Percentiles rank a stretch among this genome's conserved stretches.
Conservation (phyloP, 176 grass and related monocot genomes). For the Phragmites australis region DNA sequence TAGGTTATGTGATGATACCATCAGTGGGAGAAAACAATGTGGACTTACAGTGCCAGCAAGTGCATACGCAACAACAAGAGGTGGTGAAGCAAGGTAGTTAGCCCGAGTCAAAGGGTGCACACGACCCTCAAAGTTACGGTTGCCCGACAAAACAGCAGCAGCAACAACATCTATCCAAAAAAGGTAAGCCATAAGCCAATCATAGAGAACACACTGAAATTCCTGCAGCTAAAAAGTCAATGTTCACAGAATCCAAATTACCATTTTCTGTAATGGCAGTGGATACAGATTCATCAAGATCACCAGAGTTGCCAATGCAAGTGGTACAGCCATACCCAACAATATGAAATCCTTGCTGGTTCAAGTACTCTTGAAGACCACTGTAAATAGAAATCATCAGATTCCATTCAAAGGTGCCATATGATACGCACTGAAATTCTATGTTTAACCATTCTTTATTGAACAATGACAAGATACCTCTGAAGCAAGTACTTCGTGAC, state of each 20-base stretch:
- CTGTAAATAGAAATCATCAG: slow-evolving; percentile 38
- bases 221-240: neutral
- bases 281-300: slow-evolving; percentile 81
- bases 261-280: slow-evolving; percentile 83
- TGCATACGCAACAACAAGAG: slow-evolving; percentile 90
- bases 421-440: neutral
- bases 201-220: neutral
- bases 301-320: slow-evolving; percentile 95
- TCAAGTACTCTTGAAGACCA: slow-evolving; percentile 85
- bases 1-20: neutral
- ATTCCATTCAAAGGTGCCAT: slow-evolving; percentile 2
- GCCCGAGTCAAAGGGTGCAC: slow-evolving; percentile 87
- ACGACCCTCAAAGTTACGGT: slow-evolving; percentile 89
- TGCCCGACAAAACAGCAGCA: slow-evolving; percentile 91
- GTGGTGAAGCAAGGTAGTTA: slow-evolving; percentile 89
- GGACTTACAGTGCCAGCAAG: slow-evolving; percentile 83
- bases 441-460: slow-evolving; percentile 20
- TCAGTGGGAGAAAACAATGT: neutral
- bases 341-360: slow-evolving; percentile 83
- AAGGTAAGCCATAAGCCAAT: slow-evolving; percentile 9
- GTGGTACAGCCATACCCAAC: slow-evolving; percentile 96
- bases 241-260: slow-evolving; percentile 23
- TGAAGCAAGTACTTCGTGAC: slow-evolving; percentile 93
- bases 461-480: slow-evolving; percentile 51
- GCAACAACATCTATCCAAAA: slow-evolving; percentile 72